These are phyloP conservation scores for Fusarium cyanostomum DNA, from an alignment of 2,329 filamentous ascomycete genomes.

Conservation along the genomic window DNA sequence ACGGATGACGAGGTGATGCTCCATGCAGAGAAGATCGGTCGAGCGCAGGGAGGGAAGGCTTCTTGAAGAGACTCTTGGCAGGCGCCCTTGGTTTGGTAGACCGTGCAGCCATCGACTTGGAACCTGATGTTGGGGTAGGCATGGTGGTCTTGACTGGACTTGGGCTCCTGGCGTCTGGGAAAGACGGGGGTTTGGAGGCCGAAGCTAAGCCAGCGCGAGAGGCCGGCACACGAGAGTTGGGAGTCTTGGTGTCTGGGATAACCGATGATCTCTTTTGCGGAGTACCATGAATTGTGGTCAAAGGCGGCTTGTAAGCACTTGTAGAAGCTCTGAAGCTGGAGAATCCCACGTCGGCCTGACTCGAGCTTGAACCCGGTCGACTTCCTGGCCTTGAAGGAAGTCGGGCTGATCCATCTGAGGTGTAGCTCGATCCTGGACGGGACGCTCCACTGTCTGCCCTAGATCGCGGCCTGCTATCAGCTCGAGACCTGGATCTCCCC, in stretches of 20 bases:
- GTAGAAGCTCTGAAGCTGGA: conserved; percentile 56
- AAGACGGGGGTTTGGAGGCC: conserved; percentile 40
- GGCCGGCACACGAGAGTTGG: conserved; percentile 37
- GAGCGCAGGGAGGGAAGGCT: conserved; percentile 60
- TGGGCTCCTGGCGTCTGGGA: conserved; percentile 45
- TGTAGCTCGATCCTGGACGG: conserved; percentile 68
- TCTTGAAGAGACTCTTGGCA: conserved; percentile 63
- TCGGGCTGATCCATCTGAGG: conserved; percentile 65
- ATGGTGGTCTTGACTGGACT: conserved; percentile 52
- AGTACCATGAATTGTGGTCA: conserved; percentile 56
- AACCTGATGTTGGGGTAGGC: conserved; percentile 51
- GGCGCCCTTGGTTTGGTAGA: conserved; percentile 63
- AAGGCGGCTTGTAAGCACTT: conserved; percentile 55
- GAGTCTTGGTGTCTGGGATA: conserved; percentile 33
- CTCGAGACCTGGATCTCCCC: conserved; percentile 63
- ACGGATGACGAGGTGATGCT: conserved; percentile 15
- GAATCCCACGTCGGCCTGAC: conserved; percentile 51
- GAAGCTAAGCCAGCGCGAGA: conserved; percentile 38
- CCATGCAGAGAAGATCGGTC: conserved; percentile 34
- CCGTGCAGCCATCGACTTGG: conserved; percentile 58
- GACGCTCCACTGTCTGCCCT: conserved; percentile 57
- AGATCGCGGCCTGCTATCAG: conserved; percentile 58
- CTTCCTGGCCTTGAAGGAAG: conserved; percentile 61
- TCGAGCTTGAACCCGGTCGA: conserved; percentile 65
- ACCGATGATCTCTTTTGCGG: conserved; percentile 49